Base-by-base conservation (phyloP, 2,329 filamentous ascomycete genomes). In the Fusarium udum region DNA sequence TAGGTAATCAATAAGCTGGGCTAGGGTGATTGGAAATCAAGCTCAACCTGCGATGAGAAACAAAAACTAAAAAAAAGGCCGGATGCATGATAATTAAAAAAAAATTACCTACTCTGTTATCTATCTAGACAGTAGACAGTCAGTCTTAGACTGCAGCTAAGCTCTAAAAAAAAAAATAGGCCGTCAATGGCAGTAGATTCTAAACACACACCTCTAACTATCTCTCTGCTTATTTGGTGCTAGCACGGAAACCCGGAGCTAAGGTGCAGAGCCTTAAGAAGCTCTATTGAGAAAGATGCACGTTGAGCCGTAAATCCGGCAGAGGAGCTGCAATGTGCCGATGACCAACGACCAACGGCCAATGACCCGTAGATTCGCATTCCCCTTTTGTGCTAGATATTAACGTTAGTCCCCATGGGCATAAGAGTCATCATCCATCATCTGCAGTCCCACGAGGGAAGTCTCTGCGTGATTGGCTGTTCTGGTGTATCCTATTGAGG, bases 381-480 rank as follows among this genome's bases (percentile, higher is more conserved):
- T 51, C 40, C 36, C 51, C 20, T 51, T 64, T 62, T 22, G 31
- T 55, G 56, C 55, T 58, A 58, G 42, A 58, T 39, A 39, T 37
- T 51, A 36, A 66, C 43, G 52, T 49, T 66, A 67, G 62, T 67
- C 52, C 48, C 8, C 24, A 53, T n/a, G 37, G 36, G 59, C 34
- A 59, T 68, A 77, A 76, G 71, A 77, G 73, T 77, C 75, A 77
- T 77, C 62, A 73, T 67, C 59, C 60, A 76, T 76, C 73, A 72
- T 69, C 59, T 37, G 51, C 36, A 67, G 34, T 67, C 39, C 45
- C 20, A 52, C 51, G 31, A 42, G 48, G 48, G 28, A 28, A 34
- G 20, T 28, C 37, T 36, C 34, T 67, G 40, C 24, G 16, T 55
- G 39, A 71, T 64, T 72, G 69, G 70, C 31, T 37, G 24, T 31